Evolutionary conservation across 768 basidiomycete genomes (phyloP), one percentile per base, ranked within the genome.

Genomic region (Boletellus ananiceps): DNA sequence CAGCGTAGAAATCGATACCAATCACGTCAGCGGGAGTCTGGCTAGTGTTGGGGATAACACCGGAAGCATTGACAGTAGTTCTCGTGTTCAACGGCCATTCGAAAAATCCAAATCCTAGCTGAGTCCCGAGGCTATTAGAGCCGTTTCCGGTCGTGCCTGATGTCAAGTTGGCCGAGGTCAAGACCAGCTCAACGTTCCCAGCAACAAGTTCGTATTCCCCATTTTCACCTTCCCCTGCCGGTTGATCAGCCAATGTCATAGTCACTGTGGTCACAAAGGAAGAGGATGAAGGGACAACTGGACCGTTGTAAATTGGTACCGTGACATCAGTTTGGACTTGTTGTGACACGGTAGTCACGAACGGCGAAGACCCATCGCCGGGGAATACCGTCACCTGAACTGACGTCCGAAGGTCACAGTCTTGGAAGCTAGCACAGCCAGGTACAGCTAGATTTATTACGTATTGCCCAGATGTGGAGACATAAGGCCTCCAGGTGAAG

Each of bases 401-500:
- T 5, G 79, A 80, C 0, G 94, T 96, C 14, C 96, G 83, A 21
- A 73, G 67, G 14, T 68, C 74, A 62, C 96, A 99, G 60, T 95
- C 88, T 53, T 84, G 81, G 60, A 93, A 79, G 49, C 82, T 69
- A 3, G 73, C 71, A 69, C 96, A 99, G 12, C 94, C 94, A 0
- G 96, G 96, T 14, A 95, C 77, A 38, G 89, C 75, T 36, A 98
- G 63, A 67, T 85, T 88, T 55, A 98, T 74, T 36, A 85, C 80
- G 68, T 99, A 99, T 51, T 80, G 71, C 29, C 93, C 96, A 3
- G 88, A 78, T 9, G 89, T 86, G 0, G 90, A 90, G n/a, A 98
- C 85, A 59, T 91, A 93, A 0, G 94, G 94, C 67, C 81, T 77
- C 86, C 91, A 96, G 0, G 88, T 93, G 63, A 95, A 81, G 32